Conservation (phyloP, 176 grass and related monocot genomes). For the Luzula sylvatica region DNA sequence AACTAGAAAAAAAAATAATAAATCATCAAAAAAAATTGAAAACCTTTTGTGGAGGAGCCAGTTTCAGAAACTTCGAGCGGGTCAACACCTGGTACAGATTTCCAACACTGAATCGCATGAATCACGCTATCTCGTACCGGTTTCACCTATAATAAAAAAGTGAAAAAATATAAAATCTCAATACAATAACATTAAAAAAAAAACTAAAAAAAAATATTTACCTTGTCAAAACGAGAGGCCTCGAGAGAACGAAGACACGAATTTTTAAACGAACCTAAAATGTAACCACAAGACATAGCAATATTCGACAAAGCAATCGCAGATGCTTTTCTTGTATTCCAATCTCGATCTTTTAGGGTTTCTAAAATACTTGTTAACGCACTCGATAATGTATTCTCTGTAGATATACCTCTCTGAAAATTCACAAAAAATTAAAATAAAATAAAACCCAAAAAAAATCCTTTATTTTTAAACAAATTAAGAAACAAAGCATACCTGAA, state of each 20-base stretch:
- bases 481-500: conserved; percentile 48
- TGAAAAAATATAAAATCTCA: background rate
- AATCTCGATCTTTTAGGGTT: conserved; percentile 73
- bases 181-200: too few relatives aligned
- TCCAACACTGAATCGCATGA: conserved; percentile 85
- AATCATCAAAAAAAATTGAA: conserved; percentile 9
- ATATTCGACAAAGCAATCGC: conserved; percentile 68
- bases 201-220: conserved; percentile 17
- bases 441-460: background rate
- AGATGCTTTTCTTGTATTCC: conserved; percentile 79
- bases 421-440: background rate
- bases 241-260: conserved; percentile 76
- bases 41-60: conserved; percentile 89
- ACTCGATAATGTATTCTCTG: conserved; percentile 48
- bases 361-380: conserved; percentile 73
- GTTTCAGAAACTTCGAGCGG: conserved; percentile 83
- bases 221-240: conserved; percentile 91
- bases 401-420: conserved; percentile 72
- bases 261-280: conserved; percentile 53
- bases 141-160: conserved; percentile 59
- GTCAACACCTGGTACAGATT: conserved; percentile 56
- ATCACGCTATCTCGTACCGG: conserved; percentile 77
- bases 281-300: conserved; percentile 48
- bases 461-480: background rate
- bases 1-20: background rate